Conservation (phyloP, 1,284 basidiomycete species). For the Ustilago trichophora region DNA sequence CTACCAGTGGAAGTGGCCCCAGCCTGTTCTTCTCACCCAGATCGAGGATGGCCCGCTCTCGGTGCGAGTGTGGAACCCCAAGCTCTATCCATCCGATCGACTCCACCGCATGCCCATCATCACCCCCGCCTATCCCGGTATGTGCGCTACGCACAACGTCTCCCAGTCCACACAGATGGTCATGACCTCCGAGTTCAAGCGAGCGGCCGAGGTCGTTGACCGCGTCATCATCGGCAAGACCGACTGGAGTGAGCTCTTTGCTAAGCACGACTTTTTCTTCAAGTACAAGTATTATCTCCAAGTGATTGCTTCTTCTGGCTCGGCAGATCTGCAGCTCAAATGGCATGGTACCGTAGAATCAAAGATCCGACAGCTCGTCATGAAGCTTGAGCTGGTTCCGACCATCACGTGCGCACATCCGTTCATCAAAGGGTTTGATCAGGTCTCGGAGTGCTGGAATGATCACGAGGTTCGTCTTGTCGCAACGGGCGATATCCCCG, state of each 20-base stretch:
- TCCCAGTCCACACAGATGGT: constrained; percentile 94
- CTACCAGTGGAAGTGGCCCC: constrained; percentile 98
- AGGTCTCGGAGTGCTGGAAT: constrained; percentile 81
- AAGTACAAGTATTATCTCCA: constrained; percentile 98
- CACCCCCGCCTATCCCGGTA: constrained; percentile 98
- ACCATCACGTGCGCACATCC: constrained; percentile 91
- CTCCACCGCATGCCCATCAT: constrained; percentile 99
- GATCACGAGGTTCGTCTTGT: constrained; percentile 72
- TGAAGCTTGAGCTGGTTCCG: constrained; percentile 96
- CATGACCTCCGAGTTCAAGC: constrained; percentile 94
- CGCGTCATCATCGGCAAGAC: constrained; percentile 84
- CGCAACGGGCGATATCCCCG: constrained; percentile 59
- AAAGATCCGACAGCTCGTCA: constrained; percentile 90
- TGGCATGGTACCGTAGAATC: constrained; percentile 99
- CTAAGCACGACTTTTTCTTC: constrained; percentile 95
- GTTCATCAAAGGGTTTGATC: constrained; percentile 91
- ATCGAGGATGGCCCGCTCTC: constrained; percentile 94
- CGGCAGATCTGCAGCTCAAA: constrained; percentile 85
- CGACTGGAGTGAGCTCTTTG: constrained; percentile 82
- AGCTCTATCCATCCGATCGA: constrained; percentile 91
- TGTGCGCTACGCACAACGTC: constrained; percentile 99
- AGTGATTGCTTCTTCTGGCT: constrained; percentile 87
- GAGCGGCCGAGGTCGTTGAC: constrained; percentile 91
- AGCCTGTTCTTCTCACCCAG: constrained; percentile 87
- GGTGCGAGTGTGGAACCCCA: constrained; percentile 97